phyloP scores from a whole-genome alignment of 768 basidiomycete genomes.

The Termitomyces sp. region DNA sequence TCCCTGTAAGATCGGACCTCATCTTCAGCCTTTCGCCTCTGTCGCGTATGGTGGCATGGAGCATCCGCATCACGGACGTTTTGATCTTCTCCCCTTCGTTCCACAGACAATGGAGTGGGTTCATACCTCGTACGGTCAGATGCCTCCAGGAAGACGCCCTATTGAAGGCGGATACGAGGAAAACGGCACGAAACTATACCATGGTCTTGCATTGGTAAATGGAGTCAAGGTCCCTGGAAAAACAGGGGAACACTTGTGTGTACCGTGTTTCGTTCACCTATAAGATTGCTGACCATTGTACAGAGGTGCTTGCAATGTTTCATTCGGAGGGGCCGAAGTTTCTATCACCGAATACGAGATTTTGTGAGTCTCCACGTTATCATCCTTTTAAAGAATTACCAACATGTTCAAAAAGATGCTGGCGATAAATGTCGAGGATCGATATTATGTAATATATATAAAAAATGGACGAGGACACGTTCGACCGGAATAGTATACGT shows the following conservation, averaged over 20 bases:
- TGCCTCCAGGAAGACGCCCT: constrained; percentile 52
- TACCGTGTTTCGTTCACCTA: not conserved
- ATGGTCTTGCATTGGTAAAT: constrained; percentile 49
- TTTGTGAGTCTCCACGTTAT: constrained; percentile 29
- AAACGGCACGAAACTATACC: constrained; percentile 58
- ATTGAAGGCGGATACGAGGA: constrained; percentile 78
- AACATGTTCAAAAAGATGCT: constrained; percentile 24
- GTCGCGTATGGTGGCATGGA: constrained; percentile 66
- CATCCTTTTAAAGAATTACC: not conserved
- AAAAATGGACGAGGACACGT: not conserved
- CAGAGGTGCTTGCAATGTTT: constrained; percentile 37
- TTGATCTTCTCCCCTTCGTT: constrained; percentile 70
- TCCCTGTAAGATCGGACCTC: constrained; percentile 75
- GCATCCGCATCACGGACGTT: constrained; percentile 56
- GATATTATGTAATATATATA: constrained; percentile 5
- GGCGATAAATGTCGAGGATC: constrained; percentile 19
- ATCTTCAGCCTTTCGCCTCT: constrained; percentile 42
- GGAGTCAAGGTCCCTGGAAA: constrained; percentile 68
- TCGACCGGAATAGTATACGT: not conserved
- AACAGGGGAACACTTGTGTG: constrained; percentile 64
- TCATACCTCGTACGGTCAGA: constrained; percentile 47
- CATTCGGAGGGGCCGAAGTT: constrained; percentile 41
- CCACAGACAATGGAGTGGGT: constrained; percentile 72
- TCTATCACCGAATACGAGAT: constrained; percentile 39
- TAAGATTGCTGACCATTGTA: constrained; percentile 3